Evolutionary conservation across 2,329 filamentous ascomycete species (phyloP), one percentile per base, ranked within the genome.

Genomic region (Coniochaeta pulveracea): DNA sequence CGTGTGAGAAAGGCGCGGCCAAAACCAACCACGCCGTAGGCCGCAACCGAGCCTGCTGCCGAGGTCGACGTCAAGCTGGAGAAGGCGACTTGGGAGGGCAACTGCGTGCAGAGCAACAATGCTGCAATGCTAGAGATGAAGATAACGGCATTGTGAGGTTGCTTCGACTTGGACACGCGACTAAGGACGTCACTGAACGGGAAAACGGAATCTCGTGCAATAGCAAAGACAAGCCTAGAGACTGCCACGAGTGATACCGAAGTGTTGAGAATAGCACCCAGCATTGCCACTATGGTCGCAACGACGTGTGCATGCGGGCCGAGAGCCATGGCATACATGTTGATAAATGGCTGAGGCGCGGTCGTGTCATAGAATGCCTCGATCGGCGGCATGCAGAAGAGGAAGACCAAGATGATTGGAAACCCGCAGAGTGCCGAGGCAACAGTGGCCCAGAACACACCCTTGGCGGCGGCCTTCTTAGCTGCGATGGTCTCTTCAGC

Each of bases 271-370:
- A 25, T 25, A 25, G 11, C 23, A n/a, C 23, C 23, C 23, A 25
- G 11, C 23, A 25, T 25, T 25, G 23, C 23, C 11, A 25, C 10
- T 25, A 25, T 25, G 11, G 23, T 25, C 10, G 23, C 23, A 14
- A 25, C 23, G 23, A 25, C 23, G 23, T 25, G 23, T 25, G 23
- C 23, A 25, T 25, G 23, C 5, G 23, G 10, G 23, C 23, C 23
- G 23, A 25, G 23, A 14, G 23, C 23, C 23, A 25, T 25, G 23
- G 23, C 23, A 25, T 25, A 25, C 23, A 25, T 25, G 23, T 25
- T 25, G 23, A 25, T 25, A 14, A 25, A 25, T 25, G 23, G 23
- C 23, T 25, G 23, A 25, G 23, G 23, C 9, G 23, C 23, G 23
- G 11, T 25, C 11, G 23, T 25, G 14, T 25, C 23, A 25, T 25